Evolutionary conservation across 345 rosid species (phyloP).

Genomic region (Citrus mangshanensis): DNA sequence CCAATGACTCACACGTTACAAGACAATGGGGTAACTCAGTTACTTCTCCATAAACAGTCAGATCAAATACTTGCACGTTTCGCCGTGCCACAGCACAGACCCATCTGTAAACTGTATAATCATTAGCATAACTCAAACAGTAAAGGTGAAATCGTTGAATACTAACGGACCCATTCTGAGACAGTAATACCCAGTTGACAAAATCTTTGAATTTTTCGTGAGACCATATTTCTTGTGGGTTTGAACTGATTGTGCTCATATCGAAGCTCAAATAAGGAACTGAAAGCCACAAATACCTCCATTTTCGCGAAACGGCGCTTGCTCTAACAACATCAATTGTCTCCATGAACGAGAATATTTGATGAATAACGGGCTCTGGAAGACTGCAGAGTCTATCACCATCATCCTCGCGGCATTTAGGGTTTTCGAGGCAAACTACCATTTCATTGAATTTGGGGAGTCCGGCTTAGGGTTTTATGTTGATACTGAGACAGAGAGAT

Average conservation of each 20-base stretch:
- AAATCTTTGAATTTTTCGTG: background rate
- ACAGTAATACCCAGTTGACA: background rate
- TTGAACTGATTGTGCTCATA: background rate
- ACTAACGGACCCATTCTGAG: background rate
- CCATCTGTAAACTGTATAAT: background rate
- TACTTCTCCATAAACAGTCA: background rate
- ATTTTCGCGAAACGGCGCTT: background rate
- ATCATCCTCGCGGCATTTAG: background rate
- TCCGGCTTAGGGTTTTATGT: background rate
- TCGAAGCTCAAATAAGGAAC: background rate
- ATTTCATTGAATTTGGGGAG: background rate
- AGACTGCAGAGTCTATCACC: conserved; percentile 6
- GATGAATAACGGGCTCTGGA: background rate
- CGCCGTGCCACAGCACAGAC: background rate
- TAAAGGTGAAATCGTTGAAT: background rate
- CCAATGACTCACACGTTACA: background rate
- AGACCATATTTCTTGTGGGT: background rate
- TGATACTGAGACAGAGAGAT: too few species aligned
- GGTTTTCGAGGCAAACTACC: background rate
- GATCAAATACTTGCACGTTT: background rate
- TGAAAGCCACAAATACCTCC: conserved; percentile 6
- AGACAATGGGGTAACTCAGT: background rate
- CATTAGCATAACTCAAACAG: background rate
- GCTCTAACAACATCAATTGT: background rate
- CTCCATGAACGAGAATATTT: conserved; percentile 2